phyloP scores from a whole-genome alignment of 805 yeast genomes.

The Isabelozyma heimii region DNA sequence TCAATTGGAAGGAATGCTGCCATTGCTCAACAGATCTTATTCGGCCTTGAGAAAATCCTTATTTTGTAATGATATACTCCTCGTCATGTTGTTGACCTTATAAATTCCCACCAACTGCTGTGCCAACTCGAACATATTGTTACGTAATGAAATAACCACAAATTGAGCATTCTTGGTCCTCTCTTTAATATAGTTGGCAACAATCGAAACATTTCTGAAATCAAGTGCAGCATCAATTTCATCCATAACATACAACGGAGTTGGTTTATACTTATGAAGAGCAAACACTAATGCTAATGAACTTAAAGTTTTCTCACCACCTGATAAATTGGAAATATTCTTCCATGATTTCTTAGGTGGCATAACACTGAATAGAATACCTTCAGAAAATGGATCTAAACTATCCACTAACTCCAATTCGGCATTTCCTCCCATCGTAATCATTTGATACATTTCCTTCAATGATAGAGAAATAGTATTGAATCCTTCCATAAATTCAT shows the following conservation, averaged over 20 bases:
- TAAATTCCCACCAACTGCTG: slow-evolving; percentile 93
- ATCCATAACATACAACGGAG: slow-evolving; percentile 97
- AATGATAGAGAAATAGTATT: slow-evolving; percentile 79
- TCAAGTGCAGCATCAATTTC: slow-evolving; percentile 99
- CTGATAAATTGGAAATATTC: slow-evolving; percentile 89
- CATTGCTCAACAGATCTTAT: too few relatives aligned
- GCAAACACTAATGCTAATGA: slow-evolving; percentile 96
- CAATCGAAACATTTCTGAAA: slow-evolving; percentile 94
- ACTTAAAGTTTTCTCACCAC: slow-evolving; percentile 96
- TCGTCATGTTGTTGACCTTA: slow-evolving; percentile 88
- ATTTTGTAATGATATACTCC: slow-evolving; percentile 75
- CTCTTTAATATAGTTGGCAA: slow-evolving; percentile 94
- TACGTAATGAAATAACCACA: slow-evolving; percentile 89
- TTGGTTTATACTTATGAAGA: slow-evolving; percentile 91
- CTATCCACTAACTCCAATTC: slow-evolving; percentile 94
- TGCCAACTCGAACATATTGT: slow-evolving; percentile 97
- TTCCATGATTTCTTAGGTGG: slow-evolving; percentile 99
- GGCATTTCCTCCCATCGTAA: slow-evolving; percentile 99
- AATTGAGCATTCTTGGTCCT: slow-evolving; percentile 96
- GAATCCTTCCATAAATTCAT: slow-evolving; percentile 94
- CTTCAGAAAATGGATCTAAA: slow-evolving; percentile 97
- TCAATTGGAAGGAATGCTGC: too few relatives aligned
- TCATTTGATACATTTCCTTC: slow-evolving; percentile 97
- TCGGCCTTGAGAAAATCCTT: slow-evolving; percentile 40
- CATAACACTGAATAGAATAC: slow-evolving; percentile 95